Evolutionary conservation across 345 rosid species (phyloP).

Genomic region (Arabidopsis arenosa): DNA sequence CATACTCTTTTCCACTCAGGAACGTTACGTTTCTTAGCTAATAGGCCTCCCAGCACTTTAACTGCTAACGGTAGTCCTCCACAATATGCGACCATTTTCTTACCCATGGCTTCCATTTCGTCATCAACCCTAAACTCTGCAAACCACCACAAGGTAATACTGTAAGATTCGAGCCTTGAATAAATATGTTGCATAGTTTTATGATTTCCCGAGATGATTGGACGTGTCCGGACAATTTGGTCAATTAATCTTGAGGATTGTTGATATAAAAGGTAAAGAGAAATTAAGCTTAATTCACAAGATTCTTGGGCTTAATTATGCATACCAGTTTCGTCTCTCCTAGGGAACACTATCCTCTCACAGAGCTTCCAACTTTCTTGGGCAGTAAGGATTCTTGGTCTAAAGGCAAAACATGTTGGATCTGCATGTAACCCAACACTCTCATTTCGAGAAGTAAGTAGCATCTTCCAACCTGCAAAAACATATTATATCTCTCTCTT

Average conservation of each 20-base stretch:
- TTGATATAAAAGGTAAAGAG: no score
- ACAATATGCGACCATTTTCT: slow-evolving; percentile 28
- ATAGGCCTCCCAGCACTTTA: slow-evolving; percentile 33
- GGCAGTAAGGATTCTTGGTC: slow-evolving; percentile 24
- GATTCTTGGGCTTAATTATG: no score
- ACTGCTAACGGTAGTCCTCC: slow-evolving; percentile 34
- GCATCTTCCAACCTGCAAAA: slow-evolving; percentile 43
- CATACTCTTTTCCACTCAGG: slow-evolving; percentile 25
- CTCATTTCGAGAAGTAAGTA: slow-evolving; percentile 56
- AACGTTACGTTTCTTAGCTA: slow-evolving; percentile 29
- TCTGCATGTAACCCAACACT: slow-evolving; percentile 43
- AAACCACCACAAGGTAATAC: not conserved
- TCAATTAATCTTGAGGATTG: no score
- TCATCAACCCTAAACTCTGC: slow-evolving; percentile 10
- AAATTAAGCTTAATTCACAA: no score
- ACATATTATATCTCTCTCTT: no score
- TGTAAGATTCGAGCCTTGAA: no score
- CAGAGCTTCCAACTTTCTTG: slow-evolving; percentile 53
- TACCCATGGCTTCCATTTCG: slow-evolving; percentile 19
- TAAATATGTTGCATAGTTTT: no score
- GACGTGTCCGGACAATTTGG: no score
- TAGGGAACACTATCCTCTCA: slow-evolving; percentile 39
- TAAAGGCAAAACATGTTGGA: slow-evolving; percentile 24
- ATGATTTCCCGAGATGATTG: no score
- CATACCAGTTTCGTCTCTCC: no score